Evolutionary conservation across 2,329 filamentous ascomycete genomes (phyloP).

Genomic region (Clonostachys chloroleuca): DNA sequence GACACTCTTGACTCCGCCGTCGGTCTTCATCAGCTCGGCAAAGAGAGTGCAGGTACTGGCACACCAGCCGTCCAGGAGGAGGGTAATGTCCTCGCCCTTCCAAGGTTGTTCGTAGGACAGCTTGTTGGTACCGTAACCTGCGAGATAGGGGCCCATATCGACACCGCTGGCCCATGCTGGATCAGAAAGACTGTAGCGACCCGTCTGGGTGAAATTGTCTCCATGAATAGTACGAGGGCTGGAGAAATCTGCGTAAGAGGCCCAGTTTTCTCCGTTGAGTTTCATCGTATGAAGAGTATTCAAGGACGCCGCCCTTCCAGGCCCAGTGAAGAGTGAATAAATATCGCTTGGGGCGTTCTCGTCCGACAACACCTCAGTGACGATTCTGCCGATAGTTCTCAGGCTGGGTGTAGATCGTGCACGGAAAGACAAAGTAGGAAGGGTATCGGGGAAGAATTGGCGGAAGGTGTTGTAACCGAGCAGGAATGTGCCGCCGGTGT

Average conservation of each 20-base stretch:
- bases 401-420: not conserved
- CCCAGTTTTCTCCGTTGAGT: not conserved
- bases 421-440: slow-evolving; percentile 6
- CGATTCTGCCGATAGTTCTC: not conserved
- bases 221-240: not conserved
- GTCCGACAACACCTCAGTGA: not conserved
- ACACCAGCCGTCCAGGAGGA: slow-evolving; percentile 52
- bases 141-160: slow-evolving; percentile 27
- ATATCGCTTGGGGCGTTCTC: not conserved
- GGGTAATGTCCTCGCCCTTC: slow-evolving; percentile 28
- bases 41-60: slow-evolving; percentile 57
- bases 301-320: no score
- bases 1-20: slow-evolving; percentile 49
- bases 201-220: not conserved
- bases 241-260: not conserved
- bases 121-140: slow-evolving; percentile 29
- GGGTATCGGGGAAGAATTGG: slow-evolving; percentile 22
- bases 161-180: slow-evolving; percentile 28
- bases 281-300: no score
- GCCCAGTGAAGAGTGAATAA: no score
- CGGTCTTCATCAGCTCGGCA: slow-evolving; percentile 45
- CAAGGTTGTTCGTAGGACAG: slow-evolving; percentile 15
- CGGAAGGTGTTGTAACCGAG: slow-evolving; percentile 44
- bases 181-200: slow-evolving; percentile 1
- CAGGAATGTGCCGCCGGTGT: slow-evolving; percentile 49